Base-by-base conservation (phyloP, 108 stramenopile species). In the Epipyxis sp. region DNA sequence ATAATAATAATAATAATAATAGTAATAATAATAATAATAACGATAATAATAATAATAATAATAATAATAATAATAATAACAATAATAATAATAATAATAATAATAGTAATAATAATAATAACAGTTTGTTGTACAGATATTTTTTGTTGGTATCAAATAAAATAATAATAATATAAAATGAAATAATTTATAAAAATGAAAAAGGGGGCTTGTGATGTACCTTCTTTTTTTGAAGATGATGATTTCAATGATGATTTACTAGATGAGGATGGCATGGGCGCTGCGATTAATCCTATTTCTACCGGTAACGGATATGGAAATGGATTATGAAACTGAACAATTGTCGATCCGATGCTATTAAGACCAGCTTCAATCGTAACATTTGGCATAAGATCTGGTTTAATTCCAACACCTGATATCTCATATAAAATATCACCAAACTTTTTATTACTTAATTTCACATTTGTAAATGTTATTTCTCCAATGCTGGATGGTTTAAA, bases 241-340 rank as follows among this genome's bases (percentile, higher is more conserved):
- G n/a, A n/a, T 25, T 57, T 25, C 54, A 57, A 25, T 25, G 54
- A 25, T 25, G 40, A 20, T 37, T 13, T 16, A 20, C 29, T 41
- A 20, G 65, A 68, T 20, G 65, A 41, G 29, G 35, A 20, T 68
- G 65, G 20, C 65, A 16, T n/a, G n/a, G 65, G 20, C 39, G 40
- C 77, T 1, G 34, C 35, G 27, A 61, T 35, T 42, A 90, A 44
- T 32, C 59, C 45, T 6, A 88, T 44, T 37, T 76, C 78, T n/a
- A 88, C 77, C 30, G 59, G n/a, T n/a, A 89, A 44, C 10, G 87
- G 83, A 41, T 79, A 59, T 29, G 59, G 59, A 37, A 90, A 90
- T 0, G 89, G 89, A 76, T 90, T 90, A 42, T 80, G 40, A 69
- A 89, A 89, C 3, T 58, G 41, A 46, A 90, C 81, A 62, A 83